Evolutionary conservation across 331 rosid genomes (phyloP).

Genomic region (Stylosanthes scabra): DNA sequence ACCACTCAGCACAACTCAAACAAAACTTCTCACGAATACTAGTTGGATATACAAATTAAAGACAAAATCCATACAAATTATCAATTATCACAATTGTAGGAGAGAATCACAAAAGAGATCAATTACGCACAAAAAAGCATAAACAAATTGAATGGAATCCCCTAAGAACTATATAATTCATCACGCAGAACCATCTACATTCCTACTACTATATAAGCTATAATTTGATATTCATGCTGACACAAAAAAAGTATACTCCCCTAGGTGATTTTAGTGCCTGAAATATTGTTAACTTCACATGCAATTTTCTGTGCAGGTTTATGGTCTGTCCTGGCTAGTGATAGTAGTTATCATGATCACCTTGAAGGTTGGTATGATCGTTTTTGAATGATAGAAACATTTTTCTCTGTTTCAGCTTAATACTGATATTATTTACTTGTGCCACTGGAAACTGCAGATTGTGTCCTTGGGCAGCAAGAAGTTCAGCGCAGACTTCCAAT

Average conservation of each 20-base stretch:
- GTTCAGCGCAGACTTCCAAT: slow-evolving; percentile 97
- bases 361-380: slow-evolving; percentile 70
- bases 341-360: slow-evolving; percentile 81
- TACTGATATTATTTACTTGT: slow-evolving; percentile 29
- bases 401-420: slow-evolving; percentile 13
- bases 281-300: slow-evolving; percentile 15
- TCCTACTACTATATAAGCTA: neutral
- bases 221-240: slow-evolving; percentile 25
- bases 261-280: neutral
- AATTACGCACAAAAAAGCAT: no score
- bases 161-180: no score
- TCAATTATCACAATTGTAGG: no score
- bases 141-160: no score
- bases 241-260: neutral
- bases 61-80: no score
- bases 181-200: no score
- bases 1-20: no score
- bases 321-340: slow-evolving; percentile 93
- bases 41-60: no score
- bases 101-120: no score
- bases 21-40: no score
- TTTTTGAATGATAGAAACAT: slow-evolving; percentile 18
- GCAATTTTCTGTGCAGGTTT: slow-evolving; percentile 64
- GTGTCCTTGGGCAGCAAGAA: slow-evolving; percentile 93
- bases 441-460: slow-evolving; percentile 63